phyloP scores from a whole-genome alignment of 768 basidiomycete genomes.

The Wakefieldia striispora region DNA sequence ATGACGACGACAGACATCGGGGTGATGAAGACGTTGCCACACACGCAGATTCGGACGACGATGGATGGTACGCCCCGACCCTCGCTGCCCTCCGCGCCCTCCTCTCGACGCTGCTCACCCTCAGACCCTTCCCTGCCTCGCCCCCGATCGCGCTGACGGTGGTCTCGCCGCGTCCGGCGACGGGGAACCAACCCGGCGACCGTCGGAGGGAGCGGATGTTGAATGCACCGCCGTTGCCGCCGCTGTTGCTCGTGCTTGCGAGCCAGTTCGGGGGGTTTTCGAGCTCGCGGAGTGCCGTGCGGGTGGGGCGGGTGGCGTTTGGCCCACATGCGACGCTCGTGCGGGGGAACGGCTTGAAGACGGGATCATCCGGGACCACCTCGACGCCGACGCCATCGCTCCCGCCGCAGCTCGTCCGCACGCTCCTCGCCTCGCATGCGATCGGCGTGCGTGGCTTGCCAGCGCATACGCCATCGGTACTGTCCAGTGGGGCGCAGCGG shows the following conservation, averaged over 20 bases:
- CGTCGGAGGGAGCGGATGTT: slow-evolving; percentile 22
- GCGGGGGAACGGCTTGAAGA: no score
- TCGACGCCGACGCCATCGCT: slow-evolving; percentile 26
- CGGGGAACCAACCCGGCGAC: slow-evolving; percentile 4
- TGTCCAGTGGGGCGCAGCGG: slow-evolving; percentile 17
- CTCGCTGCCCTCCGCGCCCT: slow-evolving; percentile 28
- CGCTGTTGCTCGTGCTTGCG: slow-evolving; percentile 26
- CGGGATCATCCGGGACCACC: neutral
- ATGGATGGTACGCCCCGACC: neutral
- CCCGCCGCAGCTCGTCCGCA: slow-evolving; percentile 34
- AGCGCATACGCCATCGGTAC: slow-evolving; percentile 7
- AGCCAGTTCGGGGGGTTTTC: slow-evolving; percentile 11
- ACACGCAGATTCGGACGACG: neutral
- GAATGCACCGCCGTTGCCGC: slow-evolving; percentile 33
- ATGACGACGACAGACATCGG: no score
- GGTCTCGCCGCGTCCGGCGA: slow-evolving; percentile 10
- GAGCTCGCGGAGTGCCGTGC: slow-evolving; percentile 24
- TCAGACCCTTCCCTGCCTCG: slow-evolving; percentile 27
- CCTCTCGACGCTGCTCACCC: slow-evolving; percentile 34
- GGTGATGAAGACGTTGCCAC: neutral
- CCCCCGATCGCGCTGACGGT: slow-evolving; percentile 21
- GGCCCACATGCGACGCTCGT: slow-evolving; percentile 17
- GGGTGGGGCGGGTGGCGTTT: slow-evolving; percentile 15
- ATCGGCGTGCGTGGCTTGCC: slow-evolving; percentile 23
- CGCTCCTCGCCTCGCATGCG: slow-evolving; percentile 16